A percentile compares a stretch with the other conserved stretches of the same genome.
These are phyloP conservation scores for Microbotryum saponariae DNA, from an alignment of 1,284 basidiomycete genomes.

Conservation along the genomic window DNA sequence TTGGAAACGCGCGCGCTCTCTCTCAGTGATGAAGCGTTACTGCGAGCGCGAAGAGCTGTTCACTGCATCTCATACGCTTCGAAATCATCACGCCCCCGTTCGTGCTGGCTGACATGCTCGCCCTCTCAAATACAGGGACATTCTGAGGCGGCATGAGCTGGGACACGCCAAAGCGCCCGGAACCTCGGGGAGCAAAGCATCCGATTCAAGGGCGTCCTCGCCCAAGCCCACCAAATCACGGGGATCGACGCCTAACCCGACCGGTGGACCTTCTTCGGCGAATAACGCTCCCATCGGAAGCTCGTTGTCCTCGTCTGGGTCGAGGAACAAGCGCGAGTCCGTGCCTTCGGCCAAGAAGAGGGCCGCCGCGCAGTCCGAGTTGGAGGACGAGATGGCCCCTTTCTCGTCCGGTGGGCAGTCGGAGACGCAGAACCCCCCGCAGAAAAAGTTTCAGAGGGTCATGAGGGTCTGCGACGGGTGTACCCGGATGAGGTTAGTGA, in stretches of 20 bases:
- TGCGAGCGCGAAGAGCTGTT: no score
- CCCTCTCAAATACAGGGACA: constrained; percentile 21
- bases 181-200: constrained; percentile 19
- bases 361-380: background rate
- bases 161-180: constrained; percentile 17
- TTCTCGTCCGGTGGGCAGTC: background rate
- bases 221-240: constrained; percentile 3
- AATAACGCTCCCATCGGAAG: background rate
- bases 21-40: no score
- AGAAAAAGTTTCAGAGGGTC: constrained; percentile 20
- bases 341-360: constrained; percentile 1
- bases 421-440: background rate
- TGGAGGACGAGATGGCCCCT: background rate
- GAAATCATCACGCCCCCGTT: background rate
- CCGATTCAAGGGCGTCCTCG: constrained; percentile 7
- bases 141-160: constrained; percentile 26
- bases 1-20: no score
- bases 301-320: background rate
- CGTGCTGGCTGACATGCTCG: background rate
- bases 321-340: background rate
- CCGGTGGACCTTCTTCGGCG: no score
- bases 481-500: constrained; percentile 27
- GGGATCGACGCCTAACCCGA: background rate
- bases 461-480: constrained; percentile 25
- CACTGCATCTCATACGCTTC: no score